Percentiles rank a stretch among this genome's conserved stretches.
Evolutionary conservation across 2,329 filamentous ascomycete genomes (phyloP).

Genomic region (Colletotrichum spinosum): DNA sequence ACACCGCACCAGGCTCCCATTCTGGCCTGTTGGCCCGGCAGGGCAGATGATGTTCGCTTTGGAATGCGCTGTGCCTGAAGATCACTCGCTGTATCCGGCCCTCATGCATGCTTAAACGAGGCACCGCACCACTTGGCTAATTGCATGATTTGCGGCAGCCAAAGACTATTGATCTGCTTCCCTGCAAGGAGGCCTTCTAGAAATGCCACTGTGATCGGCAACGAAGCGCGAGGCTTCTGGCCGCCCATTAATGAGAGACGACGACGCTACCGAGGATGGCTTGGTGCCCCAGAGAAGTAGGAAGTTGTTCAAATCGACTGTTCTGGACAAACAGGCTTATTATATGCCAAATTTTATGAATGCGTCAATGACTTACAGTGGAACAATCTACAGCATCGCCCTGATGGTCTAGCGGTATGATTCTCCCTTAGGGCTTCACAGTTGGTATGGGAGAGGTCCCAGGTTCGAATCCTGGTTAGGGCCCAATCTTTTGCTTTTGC

Average conservation of each 20-base stretch:
- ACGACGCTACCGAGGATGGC: no score
- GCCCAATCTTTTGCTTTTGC: background rate
- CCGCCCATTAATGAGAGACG: no score
- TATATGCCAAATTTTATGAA: rapidly evolving
- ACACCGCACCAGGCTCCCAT: background rate
- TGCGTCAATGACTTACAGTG: background rate
- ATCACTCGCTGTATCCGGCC: background rate
- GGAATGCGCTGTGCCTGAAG: slow-evolving; percentile 8
- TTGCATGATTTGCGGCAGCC: background rate
- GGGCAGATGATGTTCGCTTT: slow-evolving; percentile 4
- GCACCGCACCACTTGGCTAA: background rate
- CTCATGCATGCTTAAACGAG: background rate
- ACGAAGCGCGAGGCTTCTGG: no score
- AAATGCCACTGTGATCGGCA: no score
- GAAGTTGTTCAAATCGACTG: no score
- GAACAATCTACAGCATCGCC: background rate
- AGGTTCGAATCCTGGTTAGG: slow-evolving; percentile 5
- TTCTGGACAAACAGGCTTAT: no score
- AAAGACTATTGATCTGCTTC: background rate
- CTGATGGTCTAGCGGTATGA: slow-evolving; percentile 8
- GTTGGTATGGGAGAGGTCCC: background rate
- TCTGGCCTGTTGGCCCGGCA: slow-evolving; percentile 4
- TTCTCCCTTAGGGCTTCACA: background rate
- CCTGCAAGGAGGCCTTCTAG: no score
- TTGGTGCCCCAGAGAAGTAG: no score